Evolutionary conservation across 2,329 filamentous ascomycete species (phyloP).

Genomic region (Cladophialophora chaetospira): DNA sequence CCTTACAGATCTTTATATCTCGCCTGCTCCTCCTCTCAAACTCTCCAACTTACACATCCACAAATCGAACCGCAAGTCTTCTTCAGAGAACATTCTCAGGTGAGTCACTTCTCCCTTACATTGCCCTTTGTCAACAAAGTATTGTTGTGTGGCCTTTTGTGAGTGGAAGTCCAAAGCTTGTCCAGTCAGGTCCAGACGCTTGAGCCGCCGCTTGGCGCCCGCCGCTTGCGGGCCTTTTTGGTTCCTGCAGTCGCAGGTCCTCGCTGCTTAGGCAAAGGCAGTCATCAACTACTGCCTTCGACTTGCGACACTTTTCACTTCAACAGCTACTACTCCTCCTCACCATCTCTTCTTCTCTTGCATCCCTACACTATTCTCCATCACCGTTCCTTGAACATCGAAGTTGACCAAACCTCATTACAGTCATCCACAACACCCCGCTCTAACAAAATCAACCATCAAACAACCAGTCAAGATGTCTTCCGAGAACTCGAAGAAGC

Average conservation of each 20-base stretch:
- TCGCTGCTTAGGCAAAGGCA: neutral
- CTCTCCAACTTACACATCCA: neutral
- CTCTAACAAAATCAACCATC: neutral
- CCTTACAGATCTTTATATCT: neutral
- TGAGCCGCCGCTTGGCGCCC: neutral
- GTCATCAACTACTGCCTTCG: neutral
- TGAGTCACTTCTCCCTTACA: neutral
- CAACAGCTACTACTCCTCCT: neutral
- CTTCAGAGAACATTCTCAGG: neutral
- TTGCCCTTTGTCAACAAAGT: neutral
- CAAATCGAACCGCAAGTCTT: neutral
- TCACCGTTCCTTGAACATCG: neutral
- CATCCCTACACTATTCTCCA: constrained; percentile 3
- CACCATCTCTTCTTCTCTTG: neutral
- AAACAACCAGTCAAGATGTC: constrained; percentile 32
- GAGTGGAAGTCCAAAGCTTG: neutral
- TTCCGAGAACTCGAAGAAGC: constrained; percentile 32
- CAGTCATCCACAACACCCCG: constrained; percentile 9
- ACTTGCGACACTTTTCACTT: neutral
- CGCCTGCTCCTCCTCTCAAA: neutral
- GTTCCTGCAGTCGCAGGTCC: neutral
- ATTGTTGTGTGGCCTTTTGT: neutral
- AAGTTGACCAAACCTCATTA: constrained; percentile 2
- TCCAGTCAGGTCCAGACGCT: neutral
- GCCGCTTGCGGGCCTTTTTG: neutral